A percentile compares a stretch with the other conserved stretches of the same genome.
Conservation (phyloP, 305 asterid species). For the Salvia sclarea region DNA sequence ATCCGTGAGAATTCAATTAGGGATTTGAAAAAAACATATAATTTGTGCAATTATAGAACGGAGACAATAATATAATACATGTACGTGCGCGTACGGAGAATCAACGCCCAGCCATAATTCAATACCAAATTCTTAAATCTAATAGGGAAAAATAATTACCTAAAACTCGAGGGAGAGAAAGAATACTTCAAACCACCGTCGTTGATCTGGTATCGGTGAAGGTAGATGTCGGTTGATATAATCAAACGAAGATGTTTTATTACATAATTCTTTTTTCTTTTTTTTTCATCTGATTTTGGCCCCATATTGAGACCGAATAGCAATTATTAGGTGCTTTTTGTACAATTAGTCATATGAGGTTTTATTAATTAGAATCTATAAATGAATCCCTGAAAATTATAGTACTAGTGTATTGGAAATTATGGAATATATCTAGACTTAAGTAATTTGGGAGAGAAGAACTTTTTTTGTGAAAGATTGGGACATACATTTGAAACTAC, state of each 20-base stretch:
- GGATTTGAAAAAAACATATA: constrained; percentile 54
- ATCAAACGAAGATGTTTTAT: constrained; percentile 33
- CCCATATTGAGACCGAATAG: constrained; percentile 45
- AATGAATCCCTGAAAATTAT: constrained; percentile 7
- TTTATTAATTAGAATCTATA: constrained; percentile 22
- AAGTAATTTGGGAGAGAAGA: constrained; percentile 9
- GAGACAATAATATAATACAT: constrained; percentile 18
- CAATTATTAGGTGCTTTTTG: constrained; percentile 32
- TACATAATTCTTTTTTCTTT: constrained; percentile 14
- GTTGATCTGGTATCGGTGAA: constrained; percentile 54
- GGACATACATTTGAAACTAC: constrained; percentile 23
- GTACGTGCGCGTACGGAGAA: constrained; percentile 9
- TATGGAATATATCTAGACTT: constrained; percentile 33
- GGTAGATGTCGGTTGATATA: constrained; percentile 44
- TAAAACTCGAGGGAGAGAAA: constrained; percentile 18
- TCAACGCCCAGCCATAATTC: constrained; percentile 21
- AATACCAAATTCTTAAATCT: constrained; percentile 1
- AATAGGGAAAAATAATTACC: constrained; percentile 28
- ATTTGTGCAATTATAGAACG: constrained; percentile 17
- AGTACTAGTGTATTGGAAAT: background rate
- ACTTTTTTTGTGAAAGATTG: constrained; percentile 1
- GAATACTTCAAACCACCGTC: constrained; percentile 35
- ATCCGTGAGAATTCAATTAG: constrained; percentile 64
- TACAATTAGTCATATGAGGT: constrained; percentile 3
- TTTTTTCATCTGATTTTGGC: constrained; percentile 38